Percentiles rank a stretch among this genome's conserved stretches.
Conservation (phyloP, 768 basidiomycete genomes). For the Auriscalpium vulgare region DNA sequence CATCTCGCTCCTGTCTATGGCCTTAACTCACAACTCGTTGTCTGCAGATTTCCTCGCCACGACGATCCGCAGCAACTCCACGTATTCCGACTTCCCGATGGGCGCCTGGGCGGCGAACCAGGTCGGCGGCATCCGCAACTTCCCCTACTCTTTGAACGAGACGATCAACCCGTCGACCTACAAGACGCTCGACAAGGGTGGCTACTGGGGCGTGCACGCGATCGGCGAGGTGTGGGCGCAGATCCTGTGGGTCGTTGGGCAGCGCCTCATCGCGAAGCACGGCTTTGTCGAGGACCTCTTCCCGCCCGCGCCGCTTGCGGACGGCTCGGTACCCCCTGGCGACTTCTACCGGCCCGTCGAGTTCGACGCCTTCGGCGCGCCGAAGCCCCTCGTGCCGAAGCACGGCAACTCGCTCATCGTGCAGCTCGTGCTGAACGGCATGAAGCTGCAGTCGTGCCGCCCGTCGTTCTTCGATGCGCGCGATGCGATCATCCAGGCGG, state of each 20-base stretch:
- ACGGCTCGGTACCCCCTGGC: conserved; percentile 56
- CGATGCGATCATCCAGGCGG: conserved; percentile 86
- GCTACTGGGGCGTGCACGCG: conserved; percentile 90
- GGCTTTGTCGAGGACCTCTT: conserved; percentile 73
- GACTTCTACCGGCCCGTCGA: conserved; percentile 62
- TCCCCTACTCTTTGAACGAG: conserved; percentile 67
- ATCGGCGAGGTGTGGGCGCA: conserved; percentile 96
- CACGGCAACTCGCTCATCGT: conserved; percentile 85
- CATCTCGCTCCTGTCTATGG: background rate
- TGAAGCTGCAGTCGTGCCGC: conserved; percentile 93
- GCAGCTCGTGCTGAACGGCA: conserved; percentile 80
- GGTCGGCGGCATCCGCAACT: conserved; percentile 76
- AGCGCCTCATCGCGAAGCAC: conserved; percentile 71
- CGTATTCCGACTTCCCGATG: conserved; percentile 81
- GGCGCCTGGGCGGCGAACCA: conserved; percentile 91
- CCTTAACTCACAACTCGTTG: background rate
- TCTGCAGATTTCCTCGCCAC: conserved; percentile 75
- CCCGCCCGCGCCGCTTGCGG: conserved; percentile 62
- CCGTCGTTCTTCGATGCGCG: conserved; percentile 88
- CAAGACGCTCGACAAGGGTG: conserved; percentile 89
- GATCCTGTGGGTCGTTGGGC: conserved; percentile 75
- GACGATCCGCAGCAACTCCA: conserved; percentile 65
- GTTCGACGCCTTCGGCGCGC: conserved; percentile 30
- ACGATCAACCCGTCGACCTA: conserved; percentile 85
- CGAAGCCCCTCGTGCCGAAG: conserved; percentile 68